Conservation (phyloP, 495 filamentous ascomycete species). For the Podospora tetraspora region DNA sequence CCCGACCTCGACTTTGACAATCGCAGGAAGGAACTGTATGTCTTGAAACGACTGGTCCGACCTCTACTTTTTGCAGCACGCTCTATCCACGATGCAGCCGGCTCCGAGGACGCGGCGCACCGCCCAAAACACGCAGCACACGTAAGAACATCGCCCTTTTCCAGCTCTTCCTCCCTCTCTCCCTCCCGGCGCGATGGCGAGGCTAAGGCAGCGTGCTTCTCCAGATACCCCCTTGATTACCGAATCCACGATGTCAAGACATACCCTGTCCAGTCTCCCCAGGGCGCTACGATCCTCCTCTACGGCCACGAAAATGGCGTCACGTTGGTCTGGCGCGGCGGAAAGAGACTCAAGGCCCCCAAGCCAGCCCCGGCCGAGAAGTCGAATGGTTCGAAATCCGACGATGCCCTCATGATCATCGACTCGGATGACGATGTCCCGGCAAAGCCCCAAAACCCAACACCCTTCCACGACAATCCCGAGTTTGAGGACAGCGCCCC, state of each 20-base stretch:
- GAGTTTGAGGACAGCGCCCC: conserved; percentile 43
- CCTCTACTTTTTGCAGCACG: conserved; percentile 2
- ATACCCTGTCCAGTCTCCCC: conserved; percentile 72
- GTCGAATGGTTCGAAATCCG: conserved; percentile 37
- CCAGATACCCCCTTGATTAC: conserved; percentile 69
- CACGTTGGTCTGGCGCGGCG: conserved; percentile 76
- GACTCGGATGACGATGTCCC: conserved; percentile 71
- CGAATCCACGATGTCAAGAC: conserved; percentile 66
- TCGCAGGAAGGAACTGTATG: background rate
- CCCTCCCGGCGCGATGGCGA: background rate
- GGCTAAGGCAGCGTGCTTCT: background rate
- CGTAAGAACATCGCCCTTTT: conserved; percentile 12
- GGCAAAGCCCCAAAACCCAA: conserved; percentile 10
- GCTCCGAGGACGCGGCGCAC: conserved; percentile 30
- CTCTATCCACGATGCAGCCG: conserved; percentile 21
- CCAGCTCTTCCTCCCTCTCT: background rate
- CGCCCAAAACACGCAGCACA: conserved; percentile 34
- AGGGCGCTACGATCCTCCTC: conserved; percentile 77
- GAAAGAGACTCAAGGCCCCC: conserved; percentile 53
- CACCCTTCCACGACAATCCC: conserved; percentile 40
- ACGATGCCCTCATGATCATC: conserved; percentile 67
- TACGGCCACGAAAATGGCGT: conserved; percentile 79
- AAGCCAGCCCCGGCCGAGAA: conserved; percentile 34
- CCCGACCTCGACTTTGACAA: background rate
- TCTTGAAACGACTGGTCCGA: background rate